Conservation (phyloP, 176 grass and related monocot species). For the Alloteropsis semialata region DNA sequence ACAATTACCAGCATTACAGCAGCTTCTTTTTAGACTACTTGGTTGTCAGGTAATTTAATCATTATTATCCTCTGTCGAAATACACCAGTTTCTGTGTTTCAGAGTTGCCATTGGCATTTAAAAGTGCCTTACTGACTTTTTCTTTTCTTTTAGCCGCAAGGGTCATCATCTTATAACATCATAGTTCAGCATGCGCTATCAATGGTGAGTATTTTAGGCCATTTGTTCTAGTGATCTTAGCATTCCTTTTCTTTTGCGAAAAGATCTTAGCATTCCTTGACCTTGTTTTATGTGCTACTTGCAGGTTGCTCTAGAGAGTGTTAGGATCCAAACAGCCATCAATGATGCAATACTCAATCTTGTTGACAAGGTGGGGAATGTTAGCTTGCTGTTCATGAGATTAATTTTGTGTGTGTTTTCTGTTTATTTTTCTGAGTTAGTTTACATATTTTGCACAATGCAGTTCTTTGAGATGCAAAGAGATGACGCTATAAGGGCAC, state of each 20-base stretch:
- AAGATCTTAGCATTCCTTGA: slow-evolving; percentile 31
- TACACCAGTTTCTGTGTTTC: background rate
- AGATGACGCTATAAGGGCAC: slow-evolving; percentile 75
- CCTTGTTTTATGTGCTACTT: slow-evolving; percentile 41
- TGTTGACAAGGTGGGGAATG: slow-evolving; percentile 71
- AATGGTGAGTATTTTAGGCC: slow-evolving; percentile 59
- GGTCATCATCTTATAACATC: slow-evolving; percentile 75
- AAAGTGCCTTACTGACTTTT: slow-evolving; percentile 9
- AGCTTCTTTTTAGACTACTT: slow-evolving; percentile 76
- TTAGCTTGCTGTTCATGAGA: background rate
- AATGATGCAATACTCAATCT: slow-evolving; percentile 88
- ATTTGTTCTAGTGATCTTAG: background rate
- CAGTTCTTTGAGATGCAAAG: slow-evolving; percentile 99
- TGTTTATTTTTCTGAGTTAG: slow-evolving; percentile 3
- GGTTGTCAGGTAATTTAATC: slow-evolving; percentile 69
- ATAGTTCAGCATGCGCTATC: slow-evolving; percentile 90
- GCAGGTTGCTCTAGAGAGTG: slow-evolving; percentile 84
- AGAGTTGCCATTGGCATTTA: background rate
- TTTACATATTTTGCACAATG: slow-evolving; percentile 24
- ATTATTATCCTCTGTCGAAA: background rate
- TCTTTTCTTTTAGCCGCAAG: slow-evolving; percentile 63
- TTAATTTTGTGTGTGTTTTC: background rate
- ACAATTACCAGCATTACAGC: slow-evolving; percentile 74
- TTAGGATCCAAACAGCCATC: slow-evolving; percentile 82
- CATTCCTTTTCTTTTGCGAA: too few species aligned